A percentile compares a stretch with the other conserved stretches of the same genome.
Conservation (phyloP, 768 basidiomycete species). For the Pisolithus marmoratus region DNA sequence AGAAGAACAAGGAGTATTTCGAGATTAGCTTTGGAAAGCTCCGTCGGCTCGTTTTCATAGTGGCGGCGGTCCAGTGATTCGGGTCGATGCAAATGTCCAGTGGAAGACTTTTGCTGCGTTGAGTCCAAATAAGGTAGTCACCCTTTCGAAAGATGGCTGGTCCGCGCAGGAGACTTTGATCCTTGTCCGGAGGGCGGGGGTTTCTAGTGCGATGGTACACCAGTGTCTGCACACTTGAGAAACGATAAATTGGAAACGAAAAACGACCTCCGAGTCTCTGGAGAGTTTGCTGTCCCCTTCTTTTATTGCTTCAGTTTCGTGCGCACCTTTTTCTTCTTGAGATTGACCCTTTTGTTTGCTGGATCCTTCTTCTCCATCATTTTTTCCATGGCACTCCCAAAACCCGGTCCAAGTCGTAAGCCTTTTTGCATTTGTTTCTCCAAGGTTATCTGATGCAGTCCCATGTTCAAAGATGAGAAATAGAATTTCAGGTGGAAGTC, state of each 20-base stretch:
- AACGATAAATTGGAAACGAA: slow-evolving; percentile 46
- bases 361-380: no score
- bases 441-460: no score
- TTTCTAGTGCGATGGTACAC: slow-evolving; percentile 48
- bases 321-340: not conserved
- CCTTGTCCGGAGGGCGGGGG: slow-evolving; percentile 51
- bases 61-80: slow-evolving; percentile 23
- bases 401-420: no score
- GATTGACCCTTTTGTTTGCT: no score
- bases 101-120: slow-evolving; percentile 49
- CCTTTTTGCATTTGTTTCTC: no score
- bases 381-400: no score
- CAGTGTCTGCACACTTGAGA: slow-evolving; percentile 61
- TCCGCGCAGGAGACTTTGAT: slow-evolving; percentile 24
- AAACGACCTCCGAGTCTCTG: slow-evolving; percentile 4
- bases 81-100: slow-evolving; percentile 48
- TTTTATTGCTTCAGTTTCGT: slow-evolving; percentile 2
- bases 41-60: slow-evolving; percentile 14
- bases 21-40: slow-evolving; percentile 18
- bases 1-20: slow-evolving; percentile 31
- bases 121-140: slow-evolving; percentile 42
- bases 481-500: slow-evolving; percentile 52
- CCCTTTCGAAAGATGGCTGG: slow-evolving; percentile 39
- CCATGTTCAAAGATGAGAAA: slow-evolving; percentile 51
- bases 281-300: not conserved